Base-by-base conservation (phyloP, 768 basidiomycete species). In the Russula abietina region DNA sequence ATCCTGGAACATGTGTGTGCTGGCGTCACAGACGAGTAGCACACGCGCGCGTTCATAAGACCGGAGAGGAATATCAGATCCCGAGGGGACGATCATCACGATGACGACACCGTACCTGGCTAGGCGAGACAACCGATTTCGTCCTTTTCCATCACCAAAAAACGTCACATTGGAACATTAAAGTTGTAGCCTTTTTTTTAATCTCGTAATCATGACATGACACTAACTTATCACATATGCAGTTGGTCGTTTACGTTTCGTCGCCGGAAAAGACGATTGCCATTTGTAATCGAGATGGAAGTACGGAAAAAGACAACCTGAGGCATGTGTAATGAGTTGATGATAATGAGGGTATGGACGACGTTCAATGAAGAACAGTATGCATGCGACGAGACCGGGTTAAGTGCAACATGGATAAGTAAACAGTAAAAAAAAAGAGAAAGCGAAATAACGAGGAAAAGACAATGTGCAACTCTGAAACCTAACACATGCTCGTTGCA, bases 341-440 rank as follows among this genome's bases (percentile, higher is more conserved):
- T 56, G 26, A 36, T 45, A 12, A 59, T 54, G 62, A 24, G 52
- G 57, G 61, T 52, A 52, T 51, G 61, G 30, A 57, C 49, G 54
- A 49, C n/a, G 45, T 46, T 46, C 45, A 22, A 46, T 45, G 41
- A 14, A 41, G 41, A 41, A 19, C 19, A 3, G 62, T 26, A 26
- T 65, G 55, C 57, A 64, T 58, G 62, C 48, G 57, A 57, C 32
- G 62, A 55, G 51, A 59, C 51, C 19, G 26, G 50, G 62, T 26
- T 63, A 19, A 59, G 57, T 63, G 56, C 26, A 26, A 16, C 41
- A 52, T 63, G 48, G 62, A 57, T 55, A 59, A 58, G 59, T 57
- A 59, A 63, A 63, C 51, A 38, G 52, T 59, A 57, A 64, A 65
- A 64, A 65, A 64, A 26, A 45, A 41, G 46, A 17, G 22, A 38